phyloP scores from a whole-genome alignment of 164 flowering plant genomes.

The Warburgia ugandensis region DNA sequence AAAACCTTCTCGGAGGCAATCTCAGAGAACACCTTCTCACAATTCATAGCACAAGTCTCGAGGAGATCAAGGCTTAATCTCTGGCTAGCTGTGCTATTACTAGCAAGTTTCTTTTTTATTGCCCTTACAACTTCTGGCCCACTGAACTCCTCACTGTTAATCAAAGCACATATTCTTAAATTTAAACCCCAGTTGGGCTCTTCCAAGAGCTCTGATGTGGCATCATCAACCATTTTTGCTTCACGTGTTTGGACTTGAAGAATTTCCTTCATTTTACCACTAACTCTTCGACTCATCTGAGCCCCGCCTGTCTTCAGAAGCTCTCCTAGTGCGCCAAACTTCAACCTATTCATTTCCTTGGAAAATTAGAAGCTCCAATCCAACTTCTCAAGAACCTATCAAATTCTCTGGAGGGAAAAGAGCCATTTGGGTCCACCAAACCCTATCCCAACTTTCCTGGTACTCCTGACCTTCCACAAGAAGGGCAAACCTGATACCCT shows the following conservation, averaged over 20 bases:
- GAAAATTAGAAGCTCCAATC: no score
- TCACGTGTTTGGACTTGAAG: slow-evolving; percentile 62
- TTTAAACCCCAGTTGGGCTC: slow-evolving; percentile 84
- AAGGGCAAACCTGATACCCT: no score
- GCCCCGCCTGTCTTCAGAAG: slow-evolving; percentile 54
- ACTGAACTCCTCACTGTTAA: slow-evolving; percentile 54
- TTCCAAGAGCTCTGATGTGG: slow-evolving; percentile 48
- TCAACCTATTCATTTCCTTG: slow-evolving; percentile 54
- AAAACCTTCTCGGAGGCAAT: slow-evolving; percentile 86
- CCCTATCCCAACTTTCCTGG: no score
- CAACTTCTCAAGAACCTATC: no score
- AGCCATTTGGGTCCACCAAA: no score
- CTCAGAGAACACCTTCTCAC: slow-evolving; percentile 84
- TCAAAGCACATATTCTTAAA: slow-evolving; percentile 62
- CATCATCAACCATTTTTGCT: slow-evolving; percentile 75
- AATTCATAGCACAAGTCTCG: slow-evolving; percentile 72
- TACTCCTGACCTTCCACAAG: no score
- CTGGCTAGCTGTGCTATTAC: slow-evolving; percentile 36
- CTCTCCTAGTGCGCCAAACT: slow-evolving; percentile 51
- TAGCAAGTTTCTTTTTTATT: slow-evolving; percentile 59
- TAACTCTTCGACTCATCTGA: slow-evolving; percentile 54
- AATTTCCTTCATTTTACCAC: slow-evolving; percentile 64
- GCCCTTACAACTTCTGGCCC: slow-evolving; percentile 65
- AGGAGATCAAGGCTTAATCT: slow-evolving; percentile 61
- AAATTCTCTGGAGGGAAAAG: no score